A percentile compares a stretch with the other conserved stretches of the same genome.
Conservation (phyloP, 257 asterid genomes). For the Paraleonurus japonicus region DNA sequence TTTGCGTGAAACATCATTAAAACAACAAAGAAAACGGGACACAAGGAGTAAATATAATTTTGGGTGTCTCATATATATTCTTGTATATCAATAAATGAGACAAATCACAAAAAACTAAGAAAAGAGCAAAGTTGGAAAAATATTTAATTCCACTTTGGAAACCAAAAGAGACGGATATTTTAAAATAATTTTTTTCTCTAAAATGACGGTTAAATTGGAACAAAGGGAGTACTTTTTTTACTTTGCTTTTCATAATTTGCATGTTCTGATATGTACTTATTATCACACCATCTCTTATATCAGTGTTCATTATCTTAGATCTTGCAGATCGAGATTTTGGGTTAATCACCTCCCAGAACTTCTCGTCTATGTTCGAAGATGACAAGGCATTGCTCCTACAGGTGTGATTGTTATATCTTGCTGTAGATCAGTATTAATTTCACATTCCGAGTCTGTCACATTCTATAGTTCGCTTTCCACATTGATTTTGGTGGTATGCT, state of each 20-base stretch:
- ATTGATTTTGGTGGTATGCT: not conserved
- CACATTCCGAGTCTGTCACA: not conserved
- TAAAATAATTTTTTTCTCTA: too few species aligned
- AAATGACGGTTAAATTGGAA: too few species aligned
- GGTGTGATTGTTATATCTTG: conserved; percentile 43
- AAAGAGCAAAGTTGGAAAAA: too few species aligned
- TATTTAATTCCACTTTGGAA: too few species aligned
- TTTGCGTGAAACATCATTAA: too few species aligned
- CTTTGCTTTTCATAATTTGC: conserved; percentile 23
- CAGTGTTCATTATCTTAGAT: conserved; percentile 42
- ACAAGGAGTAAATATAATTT: too few species aligned
- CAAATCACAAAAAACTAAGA: too few species aligned
- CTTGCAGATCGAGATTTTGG: conserved; percentile 42
- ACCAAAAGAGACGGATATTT: too few species aligned
- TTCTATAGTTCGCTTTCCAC: conserved; percentile 20
- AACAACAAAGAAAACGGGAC: too few species aligned
- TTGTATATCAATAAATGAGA: too few species aligned
- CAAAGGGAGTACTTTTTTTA: not conserved
- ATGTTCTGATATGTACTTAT: not conserved
- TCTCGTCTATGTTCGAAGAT: conserved; percentile 55
- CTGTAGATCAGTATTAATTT: not conserved
- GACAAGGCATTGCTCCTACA: conserved; percentile 78
- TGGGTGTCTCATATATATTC: too few species aligned
- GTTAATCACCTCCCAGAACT: conserved; percentile 54
- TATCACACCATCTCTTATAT: conserved; percentile 25